phyloP scores from a whole-genome alignment of 768 basidiomycete species.

The Pleurotus eryngii region DNA sequence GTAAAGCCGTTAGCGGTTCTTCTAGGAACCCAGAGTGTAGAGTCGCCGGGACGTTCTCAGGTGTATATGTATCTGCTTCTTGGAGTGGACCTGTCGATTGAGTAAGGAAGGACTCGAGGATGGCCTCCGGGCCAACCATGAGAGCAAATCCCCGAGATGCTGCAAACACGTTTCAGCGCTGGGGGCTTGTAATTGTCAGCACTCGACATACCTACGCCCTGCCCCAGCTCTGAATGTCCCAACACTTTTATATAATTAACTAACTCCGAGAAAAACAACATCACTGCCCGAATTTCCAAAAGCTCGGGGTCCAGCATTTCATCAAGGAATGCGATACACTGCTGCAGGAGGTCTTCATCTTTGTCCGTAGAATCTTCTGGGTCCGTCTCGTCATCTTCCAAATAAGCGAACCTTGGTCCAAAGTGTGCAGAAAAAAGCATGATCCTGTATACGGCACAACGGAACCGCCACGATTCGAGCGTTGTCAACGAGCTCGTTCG shows the following conservation, averaged over 20 bases:
- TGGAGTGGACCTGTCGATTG: not conserved
- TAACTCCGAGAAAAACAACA: not conserved
- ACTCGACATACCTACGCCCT: no score
- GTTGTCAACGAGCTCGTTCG: constrained; percentile 15
- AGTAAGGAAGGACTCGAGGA: not conserved
- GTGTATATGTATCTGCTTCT: no score
- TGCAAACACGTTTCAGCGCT: not conserved
- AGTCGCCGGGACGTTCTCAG: not conserved
- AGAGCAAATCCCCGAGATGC: not conserved
- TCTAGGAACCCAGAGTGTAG: not conserved
- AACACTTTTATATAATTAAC: not conserved
- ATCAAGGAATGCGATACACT: not conserved
- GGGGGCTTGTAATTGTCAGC: no score
- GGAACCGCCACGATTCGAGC: constrained; percentile 20
- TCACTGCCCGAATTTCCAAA: not conserved
- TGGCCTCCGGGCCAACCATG: not conserved
- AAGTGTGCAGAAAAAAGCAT: constrained; percentile 14
- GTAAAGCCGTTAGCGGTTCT: not conserved
- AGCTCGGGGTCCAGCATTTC: not conserved
- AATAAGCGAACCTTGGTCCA: not conserved
- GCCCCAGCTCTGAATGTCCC: no score
- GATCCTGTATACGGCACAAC: constrained; percentile 18
- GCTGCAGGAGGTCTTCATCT: not conserved
- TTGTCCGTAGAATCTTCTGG: not conserved
- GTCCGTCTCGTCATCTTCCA: not conserved